A percentile compares a stretch with the other conserved stretches of the same genome.
Evolutionary conservation across 352 stramenopile genomes (phyloP).

Genomic region (Globisporangium carolinianum): DNA sequence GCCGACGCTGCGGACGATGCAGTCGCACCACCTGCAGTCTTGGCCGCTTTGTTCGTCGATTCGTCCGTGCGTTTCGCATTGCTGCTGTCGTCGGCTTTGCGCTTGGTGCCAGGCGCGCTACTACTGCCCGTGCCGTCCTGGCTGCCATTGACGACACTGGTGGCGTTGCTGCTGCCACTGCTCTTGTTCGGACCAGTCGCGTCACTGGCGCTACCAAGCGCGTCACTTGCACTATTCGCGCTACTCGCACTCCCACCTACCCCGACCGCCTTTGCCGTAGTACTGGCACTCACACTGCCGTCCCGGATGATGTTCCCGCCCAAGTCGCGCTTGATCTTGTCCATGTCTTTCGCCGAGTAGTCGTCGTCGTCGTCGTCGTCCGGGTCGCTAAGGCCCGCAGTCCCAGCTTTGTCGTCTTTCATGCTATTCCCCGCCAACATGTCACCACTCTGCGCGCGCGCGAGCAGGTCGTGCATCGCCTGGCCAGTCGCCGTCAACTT

Average conservation of each 20-base stretch:
- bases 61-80: conserved; percentile 30
- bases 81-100: conserved; percentile 31
- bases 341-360: conserved; percentile 77
- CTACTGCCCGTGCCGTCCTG: conserved; percentile 12
- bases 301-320: conserved; percentile 78
- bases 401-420: background rate
- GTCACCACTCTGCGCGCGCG: conserved; percentile 67
- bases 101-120: conserved; percentile 27
- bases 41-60: conserved; percentile 31
- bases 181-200: background rate
- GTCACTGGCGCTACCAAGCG: too few relatives aligned
- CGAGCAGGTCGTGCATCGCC: conserved; percentile 80
- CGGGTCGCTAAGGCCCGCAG: conserved; percentile 14
- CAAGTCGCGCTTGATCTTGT: conserved; percentile 71
- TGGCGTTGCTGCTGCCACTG: conserved; percentile 1
- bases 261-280: background rate
- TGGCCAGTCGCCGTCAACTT: conserved; percentile 80
- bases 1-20: background rate
- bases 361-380: conserved; percentile 59
- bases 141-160: conserved; percentile 15
- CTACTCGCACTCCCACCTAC: background rate
- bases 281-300: conserved; percentile 6
- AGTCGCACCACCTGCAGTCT: conserved; percentile 10
- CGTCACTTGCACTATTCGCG: too few relatives aligned
- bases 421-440: conserved; percentile 17